Evolutionary conservation across 2,329 filamentous ascomycete genomes (phyloP).

Genomic region (Fusarium algeriense): DNA sequence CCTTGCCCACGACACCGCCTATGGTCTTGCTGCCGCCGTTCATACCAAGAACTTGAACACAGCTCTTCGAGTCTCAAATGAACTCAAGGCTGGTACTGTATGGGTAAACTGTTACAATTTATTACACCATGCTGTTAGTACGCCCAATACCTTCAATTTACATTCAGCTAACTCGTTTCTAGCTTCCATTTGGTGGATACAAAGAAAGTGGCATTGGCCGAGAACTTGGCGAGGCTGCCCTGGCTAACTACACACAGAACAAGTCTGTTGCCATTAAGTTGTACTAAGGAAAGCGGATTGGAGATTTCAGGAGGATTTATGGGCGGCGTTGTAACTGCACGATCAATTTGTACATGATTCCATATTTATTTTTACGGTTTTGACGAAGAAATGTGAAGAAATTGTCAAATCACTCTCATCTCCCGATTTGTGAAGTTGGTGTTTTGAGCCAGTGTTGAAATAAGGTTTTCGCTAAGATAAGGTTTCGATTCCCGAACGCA

Average conservation of each 20-base stretch:
- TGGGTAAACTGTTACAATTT: slow-evolving; percentile 77
- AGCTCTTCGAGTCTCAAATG: slow-evolving; percentile 82
- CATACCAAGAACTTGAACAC: slow-evolving; percentile 88
- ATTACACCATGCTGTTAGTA: slow-evolving; percentile 64
- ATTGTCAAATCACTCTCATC: slow-evolving; percentile 12
- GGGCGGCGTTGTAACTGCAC: slow-evolving; percentile 39
- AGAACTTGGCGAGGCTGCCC: slow-evolving; percentile 77
- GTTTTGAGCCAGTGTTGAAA: background rate
- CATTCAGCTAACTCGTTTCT: slow-evolving; percentile 28
- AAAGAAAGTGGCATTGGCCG: slow-evolving; percentile 84
- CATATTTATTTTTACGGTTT: slow-evolving; percentile 31
- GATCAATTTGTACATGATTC: slow-evolving; percentile 45
- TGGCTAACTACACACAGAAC: slow-evolving; percentile 76
- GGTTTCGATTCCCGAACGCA: too few relatives aligned
- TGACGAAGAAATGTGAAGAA: slow-evolving; percentile 40
- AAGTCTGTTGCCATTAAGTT: slow-evolving; percentile 72
- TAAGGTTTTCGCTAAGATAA: too few relatives aligned
- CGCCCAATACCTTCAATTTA: too few relatives aligned
- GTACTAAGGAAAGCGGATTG: slow-evolving; percentile 32
- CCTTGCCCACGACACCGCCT: slow-evolving; percentile 79
- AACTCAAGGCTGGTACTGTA: slow-evolving; percentile 76
- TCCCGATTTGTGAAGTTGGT: slow-evolving; percentile 6
- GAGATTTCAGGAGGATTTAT: slow-evolving; percentile 22
- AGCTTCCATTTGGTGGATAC: slow-evolving; percentile 78
- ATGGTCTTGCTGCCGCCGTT: slow-evolving; percentile 85